phyloP scores from a whole-genome alignment of 345 rosid genomes.

The Pistacia atlantica region DNA sequence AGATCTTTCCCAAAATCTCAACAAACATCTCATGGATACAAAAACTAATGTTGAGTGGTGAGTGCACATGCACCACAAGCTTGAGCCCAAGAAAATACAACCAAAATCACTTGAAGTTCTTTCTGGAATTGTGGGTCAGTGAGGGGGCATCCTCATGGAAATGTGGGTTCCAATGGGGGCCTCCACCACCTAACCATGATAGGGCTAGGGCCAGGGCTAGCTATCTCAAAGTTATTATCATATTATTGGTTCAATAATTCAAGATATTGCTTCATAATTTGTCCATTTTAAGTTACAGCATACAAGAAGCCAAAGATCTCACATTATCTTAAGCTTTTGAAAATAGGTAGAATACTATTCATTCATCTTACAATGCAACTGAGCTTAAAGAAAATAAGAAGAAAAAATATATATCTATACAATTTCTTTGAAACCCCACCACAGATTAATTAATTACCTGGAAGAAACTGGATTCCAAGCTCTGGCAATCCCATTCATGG shows the following conservation, averaged over 20 bases:
- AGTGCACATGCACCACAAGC: slow-evolving; percentile 19
- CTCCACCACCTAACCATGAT: slow-evolving; percentile 17
- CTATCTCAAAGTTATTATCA: slow-evolving; percentile 1
- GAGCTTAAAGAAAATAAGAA: slow-evolving; percentile 4
- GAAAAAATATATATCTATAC: slow-evolving; percentile 24
- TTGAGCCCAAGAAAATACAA: slow-evolving; percentile 30
- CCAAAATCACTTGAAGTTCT: slow-evolving; percentile 17
- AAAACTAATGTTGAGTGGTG: slow-evolving; percentile 12
- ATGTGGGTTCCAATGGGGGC: slow-evolving; percentile 16
- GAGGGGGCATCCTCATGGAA: slow-evolving; percentile 28
- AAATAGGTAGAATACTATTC: too few relatives aligned
- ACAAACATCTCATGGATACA: slow-evolving; percentile 21
- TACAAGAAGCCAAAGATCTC: neutral
- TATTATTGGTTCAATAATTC: slow-evolving; percentile 29
- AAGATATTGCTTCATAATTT: slow-evolving; percentile 14
- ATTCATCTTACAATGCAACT: neutral
- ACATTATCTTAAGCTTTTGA: neutral
- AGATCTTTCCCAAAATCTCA: slow-evolving; percentile 13
- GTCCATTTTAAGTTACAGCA: neutral
- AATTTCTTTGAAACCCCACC: slow-evolving; percentile 7
- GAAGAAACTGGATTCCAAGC: slow-evolving; percentile 93
- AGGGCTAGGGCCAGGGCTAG: neutral
- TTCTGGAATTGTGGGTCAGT: slow-evolving; percentile 25
- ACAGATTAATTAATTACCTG: slow-evolving; percentile 43
- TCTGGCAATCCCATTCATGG: slow-evolving; percentile 84